Conservation (phyloP, 2,329 filamentous ascomycete genomes). For the Macrophomina tecta region DNA sequence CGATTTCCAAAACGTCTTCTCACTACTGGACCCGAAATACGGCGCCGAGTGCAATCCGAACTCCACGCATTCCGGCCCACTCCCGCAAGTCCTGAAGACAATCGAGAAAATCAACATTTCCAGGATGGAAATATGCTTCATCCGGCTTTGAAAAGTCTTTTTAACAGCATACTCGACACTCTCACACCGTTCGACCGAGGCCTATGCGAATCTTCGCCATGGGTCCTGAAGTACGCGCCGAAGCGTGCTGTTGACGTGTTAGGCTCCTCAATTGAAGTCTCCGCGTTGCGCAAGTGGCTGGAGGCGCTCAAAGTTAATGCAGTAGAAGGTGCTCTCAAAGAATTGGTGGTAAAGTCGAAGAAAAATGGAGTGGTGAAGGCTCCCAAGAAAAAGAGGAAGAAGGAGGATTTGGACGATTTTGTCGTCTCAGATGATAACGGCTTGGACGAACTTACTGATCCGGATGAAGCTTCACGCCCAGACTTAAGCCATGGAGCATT, state of each 20-base stretch:
- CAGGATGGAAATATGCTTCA: slow-evolving; percentile 47
- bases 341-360: slow-evolving; percentile 31
- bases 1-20: slow-evolving; percentile 40
- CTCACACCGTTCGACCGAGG: slow-evolving; percentile 83
- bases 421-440: slow-evolving; percentile 41
- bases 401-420: slow-evolving; percentile 40
- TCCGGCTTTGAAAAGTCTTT: slow-evolving; percentile 65
- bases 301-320: slow-evolving; percentile 75
- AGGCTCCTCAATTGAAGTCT: slow-evolving; percentile 73
- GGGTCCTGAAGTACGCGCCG: slow-evolving; percentile 88
- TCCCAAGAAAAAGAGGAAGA: slow-evolving; percentile 67
- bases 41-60: slow-evolving; percentile 42
- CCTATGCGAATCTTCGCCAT: slow-evolving; percentile 73
- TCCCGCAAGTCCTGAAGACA: background rate
- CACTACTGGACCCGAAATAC: slow-evolving; percentile 48
- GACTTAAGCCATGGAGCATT: slow-evolving; percentile 38
- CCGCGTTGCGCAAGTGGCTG: slow-evolving; percentile 81
- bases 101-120: background rate
- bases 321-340: slow-evolving; percentile 67
- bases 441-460: slow-evolving; percentile 71
- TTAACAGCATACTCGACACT: slow-evolving; percentile 62
- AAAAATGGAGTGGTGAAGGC: slow-evolving; percentile 36
- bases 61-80: background rate
- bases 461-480: slow-evolving; percentile 50
- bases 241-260: slow-evolving; percentile 72